These are phyloP conservation scores for Tranzscheliella williamsii DNA, from an alignment of 1,284 basidiomycete genomes.

Conservation along the genomic window DNA sequence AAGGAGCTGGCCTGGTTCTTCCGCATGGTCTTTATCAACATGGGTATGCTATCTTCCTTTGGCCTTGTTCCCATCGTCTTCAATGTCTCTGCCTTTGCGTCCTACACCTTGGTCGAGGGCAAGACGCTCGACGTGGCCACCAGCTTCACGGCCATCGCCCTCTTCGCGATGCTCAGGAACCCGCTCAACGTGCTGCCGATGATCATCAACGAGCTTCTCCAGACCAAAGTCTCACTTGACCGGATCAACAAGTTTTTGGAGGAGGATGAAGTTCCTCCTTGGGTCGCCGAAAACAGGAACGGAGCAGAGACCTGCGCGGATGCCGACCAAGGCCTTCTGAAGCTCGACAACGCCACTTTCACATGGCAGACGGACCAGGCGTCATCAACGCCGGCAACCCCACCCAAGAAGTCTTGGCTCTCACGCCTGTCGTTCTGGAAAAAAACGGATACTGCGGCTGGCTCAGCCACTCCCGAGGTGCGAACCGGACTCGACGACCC, in stretches of 20 bases:
- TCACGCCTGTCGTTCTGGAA: no score
- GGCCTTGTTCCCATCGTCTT: constrained; percentile 78
- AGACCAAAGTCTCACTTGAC: constrained; percentile 51
- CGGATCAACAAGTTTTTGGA: constrained; percentile 65
- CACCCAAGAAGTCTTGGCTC: no score
- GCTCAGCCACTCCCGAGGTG: no score
- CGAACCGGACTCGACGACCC: no score
- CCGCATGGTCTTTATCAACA: constrained; percentile 72
- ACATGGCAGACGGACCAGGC: no score
- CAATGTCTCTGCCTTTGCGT: constrained; percentile 81
- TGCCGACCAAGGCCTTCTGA: no score
- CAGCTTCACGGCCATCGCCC: constrained; percentile 56
- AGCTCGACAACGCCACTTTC: no score
- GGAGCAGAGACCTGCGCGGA: no score
- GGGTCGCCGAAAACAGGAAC: constrained; percentile 65
- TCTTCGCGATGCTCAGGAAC: constrained; percentile 67
- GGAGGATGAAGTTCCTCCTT: constrained; percentile 67
- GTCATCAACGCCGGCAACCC: no score
- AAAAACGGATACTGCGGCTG: no score
- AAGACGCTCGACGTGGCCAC: constrained; percentile 71
- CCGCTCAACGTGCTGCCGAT: constrained; percentile 71
- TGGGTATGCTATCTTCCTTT: constrained; percentile 71
- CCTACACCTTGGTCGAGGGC: constrained; percentile 71
- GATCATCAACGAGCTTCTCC: constrained; percentile 52
- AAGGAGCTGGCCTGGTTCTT: constrained; percentile 80